Evolutionary conservation across 2,329 filamentous ascomycete species (phyloP).

Genomic region (Fonsecaea multimorphosa): DNA sequence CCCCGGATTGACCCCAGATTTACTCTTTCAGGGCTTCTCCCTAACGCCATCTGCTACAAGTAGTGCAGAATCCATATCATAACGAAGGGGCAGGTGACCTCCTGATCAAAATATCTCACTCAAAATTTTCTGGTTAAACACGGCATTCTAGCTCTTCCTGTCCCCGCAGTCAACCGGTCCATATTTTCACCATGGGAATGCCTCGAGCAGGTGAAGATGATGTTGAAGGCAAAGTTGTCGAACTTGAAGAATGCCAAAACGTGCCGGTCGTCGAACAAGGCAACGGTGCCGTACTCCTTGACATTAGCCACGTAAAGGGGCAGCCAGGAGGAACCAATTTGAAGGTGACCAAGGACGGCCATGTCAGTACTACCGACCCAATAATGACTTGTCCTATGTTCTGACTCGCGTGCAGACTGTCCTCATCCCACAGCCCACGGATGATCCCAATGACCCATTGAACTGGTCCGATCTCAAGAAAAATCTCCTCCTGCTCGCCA

Average conservation of each 20-base stretch:
- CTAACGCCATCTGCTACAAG: neutral
- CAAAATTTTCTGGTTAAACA: neutral
- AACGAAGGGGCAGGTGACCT: neutral
- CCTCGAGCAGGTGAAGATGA: neutral
- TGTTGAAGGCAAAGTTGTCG: neutral
- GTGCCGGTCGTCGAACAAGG: neutral
- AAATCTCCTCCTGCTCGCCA: constrained; percentile 23
- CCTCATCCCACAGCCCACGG: constrained; percentile 58
- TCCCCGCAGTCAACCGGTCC: too few species aligned
- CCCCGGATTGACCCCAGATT: neutral
- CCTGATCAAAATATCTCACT: neutral
- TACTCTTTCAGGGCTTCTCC: neutral
- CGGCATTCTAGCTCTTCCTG: neutral
- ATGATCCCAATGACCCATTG: constrained; percentile 60
- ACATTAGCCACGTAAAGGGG: neutral
- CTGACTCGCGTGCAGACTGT: constrained; percentile 49
- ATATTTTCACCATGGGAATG: neutral
- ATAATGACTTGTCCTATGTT: neutral
- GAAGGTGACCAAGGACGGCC: constrained; percentile 43
- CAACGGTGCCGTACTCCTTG: constrained; percentile 3
- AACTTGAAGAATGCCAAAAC: neutral
- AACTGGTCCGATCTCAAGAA: constrained; percentile 50
- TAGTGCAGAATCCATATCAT: neutral
- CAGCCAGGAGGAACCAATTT: constrained; percentile 23
- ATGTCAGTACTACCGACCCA: constrained; percentile 3